A percentile compares a stretch with the other conserved stretches of the same genome.
Evolutionary conservation across 352 stramenopile genomes (phyloP).

Genomic region (Phytopythium montanum): DNA sequence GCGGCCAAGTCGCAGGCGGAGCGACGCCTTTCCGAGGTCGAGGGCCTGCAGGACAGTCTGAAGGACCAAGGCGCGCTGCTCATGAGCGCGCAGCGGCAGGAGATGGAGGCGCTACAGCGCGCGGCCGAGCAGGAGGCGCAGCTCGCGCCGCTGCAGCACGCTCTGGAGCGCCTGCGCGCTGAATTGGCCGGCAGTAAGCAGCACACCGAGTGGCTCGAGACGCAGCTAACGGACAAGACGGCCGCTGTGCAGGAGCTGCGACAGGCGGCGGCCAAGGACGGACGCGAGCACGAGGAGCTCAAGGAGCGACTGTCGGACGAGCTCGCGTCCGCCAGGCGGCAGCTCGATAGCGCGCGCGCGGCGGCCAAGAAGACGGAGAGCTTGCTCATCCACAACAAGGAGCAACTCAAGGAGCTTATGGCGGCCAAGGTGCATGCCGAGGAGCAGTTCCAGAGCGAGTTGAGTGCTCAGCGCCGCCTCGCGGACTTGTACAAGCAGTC

Average conservation of each 20-base stretch:
- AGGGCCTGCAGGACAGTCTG: conserved; percentile 51
- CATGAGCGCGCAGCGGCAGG: conserved; percentile 46
- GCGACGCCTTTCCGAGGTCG: conserved; percentile 55
- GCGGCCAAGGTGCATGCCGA: conserved; percentile 55
- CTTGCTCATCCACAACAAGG: conserved; percentile 55
- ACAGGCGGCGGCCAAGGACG: conserved; percentile 44
- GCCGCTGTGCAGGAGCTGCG: conserved; percentile 60
- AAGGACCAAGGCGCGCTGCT: conserved; percentile 57
- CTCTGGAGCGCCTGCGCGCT: conserved; percentile 40
- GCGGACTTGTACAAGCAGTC: conserved; percentile 75
- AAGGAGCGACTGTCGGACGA: conserved; percentile 52
- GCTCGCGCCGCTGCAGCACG: conserved; percentile 49
- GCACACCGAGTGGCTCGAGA: conserved; percentile 67
- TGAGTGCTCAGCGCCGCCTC: conserved; percentile 63
- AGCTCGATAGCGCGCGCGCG: conserved; percentile 59
- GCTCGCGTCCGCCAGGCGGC: conserved; percentile 34
- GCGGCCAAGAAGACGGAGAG: conserved; percentile 65
- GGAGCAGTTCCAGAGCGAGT: conserved; percentile 60
- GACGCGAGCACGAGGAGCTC: conserved; percentile 49
- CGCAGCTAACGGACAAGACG: conserved; percentile 62
- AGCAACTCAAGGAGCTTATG: conserved; percentile 68
- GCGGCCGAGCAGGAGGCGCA: conserved; percentile 57
- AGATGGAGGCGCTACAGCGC: conserved; percentile 62
- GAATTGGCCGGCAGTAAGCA: conserved; percentile 48
- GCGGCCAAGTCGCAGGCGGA: conserved; percentile 45